Base-by-base conservation (phyloP, 352 stramenopile species). In the Blastocystis sp. region DNA sequence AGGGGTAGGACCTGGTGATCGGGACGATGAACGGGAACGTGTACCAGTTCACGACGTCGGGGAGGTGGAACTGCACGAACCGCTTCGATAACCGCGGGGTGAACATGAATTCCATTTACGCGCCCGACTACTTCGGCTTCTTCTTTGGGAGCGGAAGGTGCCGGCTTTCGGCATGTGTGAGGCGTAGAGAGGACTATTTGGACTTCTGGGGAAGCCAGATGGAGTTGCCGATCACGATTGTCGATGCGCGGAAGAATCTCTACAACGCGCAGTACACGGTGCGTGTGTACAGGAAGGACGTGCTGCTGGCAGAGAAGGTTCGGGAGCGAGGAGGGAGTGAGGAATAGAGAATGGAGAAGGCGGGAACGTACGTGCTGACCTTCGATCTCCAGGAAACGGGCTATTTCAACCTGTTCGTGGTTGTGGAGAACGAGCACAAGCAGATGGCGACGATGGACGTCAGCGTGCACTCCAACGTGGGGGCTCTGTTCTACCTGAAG, bases 1-100 rank as follows among this genome's bases (percentile, higher is more conserved):
- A 39, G 63, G 35, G 3, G 63, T 41, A 74, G 63, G 63, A 35
- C 33, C 33, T 85, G 59, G 31, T 85, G 13, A 55, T 85, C 12
- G 31, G 51, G 19, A 85, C 74, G 60, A 85, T 85, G 74, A 85
- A 85, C 45, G 74, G 74, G 66, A 85, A 85, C 61, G 16, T 85
- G 59, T 41, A 69, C 21, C 74, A 85, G 33, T 85, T 85, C 51
- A 67, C 74, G 12, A 85, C 74, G 1, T 55, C 45, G 21, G 74
- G 74, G 12, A 70, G 3, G 4, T 85, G 74, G 74, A 24, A 29
- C 12, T 16, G 37, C 12, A 26, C 39, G 24, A 85, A 67, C 37
- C 45, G 31, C 21, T 41, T 55, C 26, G 29, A 10, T 12, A 85
- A 85, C 50, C n/a, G 24, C 21, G 74, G 74, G 1, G 31, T 31